Percentiles rank a stretch among this genome's conserved stretches.
These are phyloP conservation scores for Colletotrichum lindemuthianum DNA, from an alignment of 2,329 filamentous ascomycete species.

Conservation along the genomic window DNA sequence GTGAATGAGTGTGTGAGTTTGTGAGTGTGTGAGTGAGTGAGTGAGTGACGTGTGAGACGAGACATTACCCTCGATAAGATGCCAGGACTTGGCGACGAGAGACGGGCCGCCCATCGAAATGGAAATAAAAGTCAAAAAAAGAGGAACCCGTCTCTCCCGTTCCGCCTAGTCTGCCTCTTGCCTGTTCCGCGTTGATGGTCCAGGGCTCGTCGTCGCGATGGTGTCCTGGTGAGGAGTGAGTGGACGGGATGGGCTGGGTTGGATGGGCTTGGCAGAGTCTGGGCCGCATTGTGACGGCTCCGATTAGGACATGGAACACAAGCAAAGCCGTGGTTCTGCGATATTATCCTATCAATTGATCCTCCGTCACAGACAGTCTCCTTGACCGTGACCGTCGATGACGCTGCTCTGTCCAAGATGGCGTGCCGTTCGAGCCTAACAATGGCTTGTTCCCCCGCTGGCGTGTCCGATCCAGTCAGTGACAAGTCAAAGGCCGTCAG, in stretches of 20 bases:
- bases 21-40: no score
- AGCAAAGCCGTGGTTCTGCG: no score
- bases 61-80: no score
- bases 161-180: neutral
- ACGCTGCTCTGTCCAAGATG: constrained; percentile 3
- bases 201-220: neutral
- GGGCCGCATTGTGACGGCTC: no score
- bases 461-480: no score
- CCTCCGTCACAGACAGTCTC: neutral
- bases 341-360: no score
- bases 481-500: no score
- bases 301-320: no score
- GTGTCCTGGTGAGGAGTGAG: neutral
- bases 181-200: constrained; percentile 4
- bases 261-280: neutral
- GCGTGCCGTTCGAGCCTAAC: constrained; percentile 27
- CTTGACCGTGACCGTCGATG: constrained; percentile 1
- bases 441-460: neutral
- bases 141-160: constrained; percentile 21
- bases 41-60: no score
- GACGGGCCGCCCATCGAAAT: constrained; percentile 20
- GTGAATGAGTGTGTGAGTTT: no score
- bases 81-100: no score
- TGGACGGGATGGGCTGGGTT: neutral
- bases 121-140: constrained; percentile 32